Evolutionary conservation across 306 rosid genomes (phyloP).

Genomic region (Sesbania bispinosa): DNA sequence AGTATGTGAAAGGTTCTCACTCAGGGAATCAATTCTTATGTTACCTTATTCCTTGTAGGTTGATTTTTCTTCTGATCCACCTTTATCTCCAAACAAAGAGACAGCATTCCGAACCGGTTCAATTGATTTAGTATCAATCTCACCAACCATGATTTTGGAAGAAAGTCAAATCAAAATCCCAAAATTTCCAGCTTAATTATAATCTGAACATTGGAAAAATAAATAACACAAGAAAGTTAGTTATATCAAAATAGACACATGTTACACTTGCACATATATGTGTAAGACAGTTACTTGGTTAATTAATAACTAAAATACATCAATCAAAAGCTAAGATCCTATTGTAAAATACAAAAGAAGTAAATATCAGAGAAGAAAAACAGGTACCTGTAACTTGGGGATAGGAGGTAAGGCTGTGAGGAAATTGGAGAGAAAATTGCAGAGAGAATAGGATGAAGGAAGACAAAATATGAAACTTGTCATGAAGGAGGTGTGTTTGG

Average conservation of each 20-base stretch:
- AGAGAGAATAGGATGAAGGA: background rate
- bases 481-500: background rate
- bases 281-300: background rate
- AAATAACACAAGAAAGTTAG: background rate
- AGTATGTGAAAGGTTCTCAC: too few relatives aligned
- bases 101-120: conserved; percentile 68
- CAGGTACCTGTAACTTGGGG: conserved; percentile 7
- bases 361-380: conserved; percentile 8
- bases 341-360: background rate
- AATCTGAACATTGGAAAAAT: background rate
- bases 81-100: conserved; percentile 60
- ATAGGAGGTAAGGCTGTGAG: background rate
- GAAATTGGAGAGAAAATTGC: background rate
- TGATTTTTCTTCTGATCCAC: conserved; percentile 44
- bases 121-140: conserved; percentile 74
- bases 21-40: too few relatives aligned
- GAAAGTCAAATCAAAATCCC: background rate
- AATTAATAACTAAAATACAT: too few relatives aligned
- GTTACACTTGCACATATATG: too few relatives aligned
- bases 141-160: conserved; percentile 61
- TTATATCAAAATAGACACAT: background rate
- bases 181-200: background rate
- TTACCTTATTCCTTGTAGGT: conserved; percentile 43
- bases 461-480: conserved; percentile 11
- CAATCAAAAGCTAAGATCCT: too few relatives aligned